phyloP scores from a whole-genome alignment of 2,329 filamentous ascomycete species.

The Aspergillus alliaceus region DNA sequence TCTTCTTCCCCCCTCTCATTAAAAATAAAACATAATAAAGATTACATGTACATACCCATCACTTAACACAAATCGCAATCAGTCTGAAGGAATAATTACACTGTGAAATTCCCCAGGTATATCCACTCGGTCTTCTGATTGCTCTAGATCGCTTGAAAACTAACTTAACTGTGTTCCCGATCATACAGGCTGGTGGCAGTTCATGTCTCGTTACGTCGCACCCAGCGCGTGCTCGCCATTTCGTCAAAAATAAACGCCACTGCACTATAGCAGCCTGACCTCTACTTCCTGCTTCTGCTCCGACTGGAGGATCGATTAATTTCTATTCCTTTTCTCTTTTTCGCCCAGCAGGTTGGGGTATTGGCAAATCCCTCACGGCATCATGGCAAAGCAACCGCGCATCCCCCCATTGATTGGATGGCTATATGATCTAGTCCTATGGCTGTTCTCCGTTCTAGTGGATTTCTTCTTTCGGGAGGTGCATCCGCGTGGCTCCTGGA shows the following conservation, averaged over 20 bases:
- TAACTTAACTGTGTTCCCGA: not conserved
- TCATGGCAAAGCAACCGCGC: conserved; percentile 38
- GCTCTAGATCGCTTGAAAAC: not conserved
- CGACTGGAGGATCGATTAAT: not conserved
- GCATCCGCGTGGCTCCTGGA: conserved; percentile 91
- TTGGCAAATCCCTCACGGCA: conserved; percentile 3
- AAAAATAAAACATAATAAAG: too few species aligned
- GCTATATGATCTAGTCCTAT: conserved; percentile 52
- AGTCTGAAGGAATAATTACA: not conserved
- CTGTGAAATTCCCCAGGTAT: not conserved
- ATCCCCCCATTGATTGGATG: conserved; percentile 49
- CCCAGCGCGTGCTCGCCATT: not conserved
- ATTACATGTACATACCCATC: not conserved
- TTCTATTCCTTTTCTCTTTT: not conserved
- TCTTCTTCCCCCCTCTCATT: not conserved
- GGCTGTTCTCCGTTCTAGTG: conserved; percentile 65
- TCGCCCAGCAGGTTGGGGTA: not conserved
- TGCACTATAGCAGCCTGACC: not conserved
- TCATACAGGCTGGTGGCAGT: not conserved
- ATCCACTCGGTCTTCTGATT: not conserved
- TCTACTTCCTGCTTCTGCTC: not conserved
- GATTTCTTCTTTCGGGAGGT: conserved; percentile 99
- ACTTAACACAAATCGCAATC: not conserved
- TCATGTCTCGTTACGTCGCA: not conserved
- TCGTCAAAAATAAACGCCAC: not conserved